These are phyloP conservation scores for Alnus glutinosa DNA, from an alignment of 306 rosid species.

Conservation along the genomic window DNA sequence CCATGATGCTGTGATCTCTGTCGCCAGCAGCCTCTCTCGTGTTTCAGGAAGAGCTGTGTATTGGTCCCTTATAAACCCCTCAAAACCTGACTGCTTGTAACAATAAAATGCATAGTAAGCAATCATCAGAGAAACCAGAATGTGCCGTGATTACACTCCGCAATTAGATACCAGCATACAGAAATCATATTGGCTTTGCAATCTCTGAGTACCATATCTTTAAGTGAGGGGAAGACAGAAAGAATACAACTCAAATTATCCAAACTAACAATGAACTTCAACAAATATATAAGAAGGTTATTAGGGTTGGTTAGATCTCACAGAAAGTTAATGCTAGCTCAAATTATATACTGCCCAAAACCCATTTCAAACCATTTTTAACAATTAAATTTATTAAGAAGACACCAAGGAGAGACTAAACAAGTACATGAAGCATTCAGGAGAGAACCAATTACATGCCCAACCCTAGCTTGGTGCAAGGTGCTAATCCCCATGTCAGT, in stretches of 20 bases:
- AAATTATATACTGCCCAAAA: no score
- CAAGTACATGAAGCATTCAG: neutral
- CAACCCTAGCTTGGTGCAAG: neutral
- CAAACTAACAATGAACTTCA: no score
- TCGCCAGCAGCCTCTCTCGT: constrained; percentile 84
- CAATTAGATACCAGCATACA: neutral
- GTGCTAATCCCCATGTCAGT: neutral
- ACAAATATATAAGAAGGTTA: no score
- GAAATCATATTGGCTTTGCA: neutral
- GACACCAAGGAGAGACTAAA: neutral
- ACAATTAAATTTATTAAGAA: no score
- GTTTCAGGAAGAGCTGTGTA: constrained; percentile 92
- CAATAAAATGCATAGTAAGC: constrained; percentile 11
- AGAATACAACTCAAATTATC: no score
- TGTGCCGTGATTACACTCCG: neutral
- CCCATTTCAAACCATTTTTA: no score
- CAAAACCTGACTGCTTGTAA: constrained; percentile 87
- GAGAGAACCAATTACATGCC: neutral
- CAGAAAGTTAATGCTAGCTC: no score
- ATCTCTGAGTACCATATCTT: no score
- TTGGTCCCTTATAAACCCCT: constrained; percentile 74
- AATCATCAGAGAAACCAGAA: constrained; percentile 26
- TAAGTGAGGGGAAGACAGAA: no score
- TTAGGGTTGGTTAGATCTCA: no score
- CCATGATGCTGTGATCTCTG: constrained; percentile 86